phyloP scores from a whole-genome alignment of 2,329 filamentous ascomycete species.

The Verticillium zaregamsianum region DNA sequence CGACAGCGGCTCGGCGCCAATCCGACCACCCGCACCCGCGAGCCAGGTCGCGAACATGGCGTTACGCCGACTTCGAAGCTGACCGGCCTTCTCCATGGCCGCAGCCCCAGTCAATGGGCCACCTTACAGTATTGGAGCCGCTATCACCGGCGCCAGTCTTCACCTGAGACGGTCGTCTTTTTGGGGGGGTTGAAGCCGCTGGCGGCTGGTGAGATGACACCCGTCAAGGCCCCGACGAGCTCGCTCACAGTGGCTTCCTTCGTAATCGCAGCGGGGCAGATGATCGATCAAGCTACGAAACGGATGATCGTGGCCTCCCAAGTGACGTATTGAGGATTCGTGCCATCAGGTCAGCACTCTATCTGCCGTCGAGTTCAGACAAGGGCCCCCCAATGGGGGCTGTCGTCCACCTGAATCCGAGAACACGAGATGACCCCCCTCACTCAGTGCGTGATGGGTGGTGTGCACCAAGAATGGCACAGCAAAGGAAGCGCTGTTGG shows the following conservation, averaged over 20 bases:
- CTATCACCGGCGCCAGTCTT: not conserved
- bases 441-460: not conserved
- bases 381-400: not conserved
- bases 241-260: not conserved
- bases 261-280: not conserved
- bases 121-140: not conserved
- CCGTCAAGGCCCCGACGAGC: not conserved
- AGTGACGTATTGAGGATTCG: not conserved
- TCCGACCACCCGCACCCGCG: not conserved
- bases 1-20: not conserved
- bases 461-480: not conserved
- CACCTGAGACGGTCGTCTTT: not conserved
- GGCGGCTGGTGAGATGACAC: not conserved
- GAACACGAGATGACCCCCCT: constrained; percentile 11
- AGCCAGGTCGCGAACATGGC: not conserved
- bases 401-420: constrained; percentile 16
- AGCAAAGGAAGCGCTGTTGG: not conserved
- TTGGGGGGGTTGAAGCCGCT: not conserved
- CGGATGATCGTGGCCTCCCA: not conserved
- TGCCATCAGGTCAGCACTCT: not conserved
- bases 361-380: not conserved
- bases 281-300: not conserved
- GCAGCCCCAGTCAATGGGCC: not conserved
- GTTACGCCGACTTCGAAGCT: not conserved
- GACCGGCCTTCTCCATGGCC: not conserved